Conservation (phyloP, 257 asterid species). For the Solanum medicagineum region DNA sequence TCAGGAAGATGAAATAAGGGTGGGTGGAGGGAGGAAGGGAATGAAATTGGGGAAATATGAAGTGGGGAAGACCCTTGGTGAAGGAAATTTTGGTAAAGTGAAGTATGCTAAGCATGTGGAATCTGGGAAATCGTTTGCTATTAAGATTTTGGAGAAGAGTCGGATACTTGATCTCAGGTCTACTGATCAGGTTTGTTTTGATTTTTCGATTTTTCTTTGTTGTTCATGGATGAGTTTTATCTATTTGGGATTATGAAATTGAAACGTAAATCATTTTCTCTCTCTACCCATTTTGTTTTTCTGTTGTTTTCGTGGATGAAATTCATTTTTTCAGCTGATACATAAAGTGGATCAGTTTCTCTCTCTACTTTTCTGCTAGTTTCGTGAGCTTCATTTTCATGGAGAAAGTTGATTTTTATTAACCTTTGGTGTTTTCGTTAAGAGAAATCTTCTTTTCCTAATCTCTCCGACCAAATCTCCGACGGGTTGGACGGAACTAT, state of each 20-base stretch:
- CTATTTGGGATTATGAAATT: not conserved
- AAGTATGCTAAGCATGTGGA: constrained; percentile 55
- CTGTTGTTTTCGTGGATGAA: not conserved
- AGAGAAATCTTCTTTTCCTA: not conserved
- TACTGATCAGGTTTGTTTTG: constrained; percentile 56
- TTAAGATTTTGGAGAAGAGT: constrained; percentile 74
- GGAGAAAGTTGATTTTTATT: not conserved
- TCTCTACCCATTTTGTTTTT: not conserved
- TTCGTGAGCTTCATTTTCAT: not conserved
- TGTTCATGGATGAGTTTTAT: not conserved
- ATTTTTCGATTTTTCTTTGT: not conserved
- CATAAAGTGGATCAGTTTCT: not conserved
- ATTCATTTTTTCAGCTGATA: not conserved
- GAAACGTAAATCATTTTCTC: not conserved
- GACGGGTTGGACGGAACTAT: not conserved
- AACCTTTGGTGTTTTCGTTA: not conserved
- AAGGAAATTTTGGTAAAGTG: constrained; percentile 92
- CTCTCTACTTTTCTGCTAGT: not conserved
- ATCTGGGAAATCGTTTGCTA: constrained; percentile 55
- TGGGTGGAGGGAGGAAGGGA: constrained; percentile 13
- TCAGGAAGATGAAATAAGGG: constrained; percentile 7
- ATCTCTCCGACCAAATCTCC: not conserved
- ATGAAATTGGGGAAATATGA: constrained; percentile 75
- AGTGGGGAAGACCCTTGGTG: constrained; percentile 74
- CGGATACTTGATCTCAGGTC: constrained; percentile 49